These are phyloP conservation scores for Fusarium sp. DNA, from an alignment of 2,329 filamentous ascomycete genomes.

Conservation along the genomic window DNA sequence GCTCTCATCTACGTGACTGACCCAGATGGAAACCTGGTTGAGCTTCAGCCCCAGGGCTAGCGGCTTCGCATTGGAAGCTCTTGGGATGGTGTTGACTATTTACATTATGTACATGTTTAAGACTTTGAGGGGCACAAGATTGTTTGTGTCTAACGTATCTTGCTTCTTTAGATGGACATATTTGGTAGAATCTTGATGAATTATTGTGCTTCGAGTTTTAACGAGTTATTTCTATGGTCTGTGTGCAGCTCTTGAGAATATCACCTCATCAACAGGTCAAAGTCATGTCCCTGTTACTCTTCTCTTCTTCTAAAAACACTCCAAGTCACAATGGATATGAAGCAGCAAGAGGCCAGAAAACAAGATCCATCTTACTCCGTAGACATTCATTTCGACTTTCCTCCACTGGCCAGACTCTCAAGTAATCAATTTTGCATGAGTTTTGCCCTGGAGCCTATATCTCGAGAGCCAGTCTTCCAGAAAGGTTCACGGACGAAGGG, in stretches of 20 bases:
- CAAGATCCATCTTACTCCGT: background rate
- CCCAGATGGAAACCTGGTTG: background rate
- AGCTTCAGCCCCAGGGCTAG: background rate
- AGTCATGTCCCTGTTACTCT: background rate
- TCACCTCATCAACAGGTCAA: background rate
- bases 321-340: background rate
- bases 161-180: background rate
- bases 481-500: too few relatives aligned
- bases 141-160: background rate
- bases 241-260: background rate
- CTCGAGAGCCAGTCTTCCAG: background rate
- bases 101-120: background rate
- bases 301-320: background rate
- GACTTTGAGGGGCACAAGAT: background rate
- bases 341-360: background rate
- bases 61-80: fast-evolving
- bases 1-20: background rate
- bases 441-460: background rate
- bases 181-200: background rate
- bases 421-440: background rate
- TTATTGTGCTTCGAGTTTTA: background rate
- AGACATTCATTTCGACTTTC: background rate
- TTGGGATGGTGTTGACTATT: background rate
- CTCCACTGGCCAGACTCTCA: background rate
- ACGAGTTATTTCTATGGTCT: background rate